These are phyloP conservation scores for Mycena floridula DNA, from an alignment of 768 basidiomycete genomes.

Conservation along the genomic window DNA sequence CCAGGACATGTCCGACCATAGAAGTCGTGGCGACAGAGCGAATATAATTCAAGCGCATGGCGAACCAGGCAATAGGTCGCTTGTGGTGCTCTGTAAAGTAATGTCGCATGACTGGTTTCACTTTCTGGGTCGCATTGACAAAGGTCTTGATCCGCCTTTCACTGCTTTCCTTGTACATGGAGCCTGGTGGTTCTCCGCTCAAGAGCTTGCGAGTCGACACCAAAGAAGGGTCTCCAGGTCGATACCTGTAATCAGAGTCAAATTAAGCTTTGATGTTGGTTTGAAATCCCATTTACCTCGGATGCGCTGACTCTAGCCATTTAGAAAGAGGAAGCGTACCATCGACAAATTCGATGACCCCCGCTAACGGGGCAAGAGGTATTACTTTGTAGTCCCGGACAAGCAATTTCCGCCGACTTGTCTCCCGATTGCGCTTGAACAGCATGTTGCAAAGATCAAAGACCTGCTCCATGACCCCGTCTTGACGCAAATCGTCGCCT, in stretches of 20 bases:
- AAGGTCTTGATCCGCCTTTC: background rate
- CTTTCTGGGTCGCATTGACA: conserved; percentile 25
- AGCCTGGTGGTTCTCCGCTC: background rate
- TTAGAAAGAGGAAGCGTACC: conserved; percentile 60
- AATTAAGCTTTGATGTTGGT: too few species aligned
- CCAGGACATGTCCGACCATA: conserved; percentile 89
- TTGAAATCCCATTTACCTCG: too few species aligned
- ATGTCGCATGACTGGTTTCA: conserved; percentile 88
- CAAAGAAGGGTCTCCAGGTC: too few species aligned
- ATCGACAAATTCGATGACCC: conserved; percentile 86
- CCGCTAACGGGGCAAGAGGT: conserved; percentile 73
- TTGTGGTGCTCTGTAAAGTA: conserved; percentile 91
- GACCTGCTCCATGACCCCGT: conserved; percentile 98
- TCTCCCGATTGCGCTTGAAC: conserved; percentile 67
- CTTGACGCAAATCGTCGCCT: conserved; percentile 90
- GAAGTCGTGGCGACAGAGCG: conserved; percentile 91
- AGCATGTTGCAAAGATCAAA: conserved; percentile 85
- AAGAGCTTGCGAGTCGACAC: too few species aligned
- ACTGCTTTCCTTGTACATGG: background rate
- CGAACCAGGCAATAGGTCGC: conserved; percentile 86
- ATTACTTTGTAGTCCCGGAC: conserved; percentile 88
- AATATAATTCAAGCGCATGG: conserved; percentile 82
- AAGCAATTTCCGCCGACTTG: conserved; percentile 61
- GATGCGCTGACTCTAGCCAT: conserved; percentile 65
- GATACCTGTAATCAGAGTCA: too few species aligned